phyloP scores from a whole-genome alignment of 805 yeast species.

The Helenozyma rhizophorensis region DNA sequence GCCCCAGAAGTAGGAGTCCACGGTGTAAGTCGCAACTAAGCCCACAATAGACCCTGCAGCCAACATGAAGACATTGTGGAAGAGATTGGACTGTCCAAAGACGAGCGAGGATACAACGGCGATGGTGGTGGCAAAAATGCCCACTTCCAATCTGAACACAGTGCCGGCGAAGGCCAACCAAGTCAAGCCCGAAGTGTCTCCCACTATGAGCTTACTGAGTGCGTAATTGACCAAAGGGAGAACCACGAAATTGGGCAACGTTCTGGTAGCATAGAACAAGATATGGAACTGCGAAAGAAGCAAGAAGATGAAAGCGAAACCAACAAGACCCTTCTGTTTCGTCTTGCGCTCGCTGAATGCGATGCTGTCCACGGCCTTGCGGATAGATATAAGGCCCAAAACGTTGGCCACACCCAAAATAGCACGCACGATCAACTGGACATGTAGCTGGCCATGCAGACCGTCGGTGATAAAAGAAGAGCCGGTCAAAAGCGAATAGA shows the following conservation, averaged over 20 bases:
- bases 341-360: slow-evolving; percentile 18
- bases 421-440: slow-evolving; percentile 55
- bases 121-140: slow-evolving; percentile 47
- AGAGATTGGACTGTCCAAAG: slow-evolving; percentile 44
- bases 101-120: slow-evolving; percentile 42
- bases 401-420: slow-evolving; percentile 63
- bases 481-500: slow-evolving; percentile 11
- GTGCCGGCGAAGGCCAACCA: slow-evolving; percentile 59
- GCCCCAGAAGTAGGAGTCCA: slow-evolving; percentile 81
- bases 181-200: slow-evolving; percentile 44
- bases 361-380: slow-evolving; percentile 29
- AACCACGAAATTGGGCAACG: slow-evolving; percentile 84
- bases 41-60: slow-evolving; percentile 54
- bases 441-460: slow-evolving; percentile 36
- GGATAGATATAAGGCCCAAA: slow-evolving; percentile 46
- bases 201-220: slow-evolving; percentile 46
- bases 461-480: slow-evolving; percentile 8
- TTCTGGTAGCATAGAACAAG: slow-evolving; percentile 73
- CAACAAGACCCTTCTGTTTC: slow-evolving; percentile 23
- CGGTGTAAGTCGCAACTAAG: slow-evolving; percentile 35
- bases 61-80: slow-evolving; percentile 31
- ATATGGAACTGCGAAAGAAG: slow-evolving; percentile 72
- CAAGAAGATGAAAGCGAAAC: slow-evolving; percentile 58
- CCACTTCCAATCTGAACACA: slow-evolving; percentile 70
- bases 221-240: slow-evolving; percentile 67